A percentile compares a stretch with the other conserved stretches of the same genome.
Conservation (phyloP, 306 rosid genomes). For the Vigna hirtella region DNA sequence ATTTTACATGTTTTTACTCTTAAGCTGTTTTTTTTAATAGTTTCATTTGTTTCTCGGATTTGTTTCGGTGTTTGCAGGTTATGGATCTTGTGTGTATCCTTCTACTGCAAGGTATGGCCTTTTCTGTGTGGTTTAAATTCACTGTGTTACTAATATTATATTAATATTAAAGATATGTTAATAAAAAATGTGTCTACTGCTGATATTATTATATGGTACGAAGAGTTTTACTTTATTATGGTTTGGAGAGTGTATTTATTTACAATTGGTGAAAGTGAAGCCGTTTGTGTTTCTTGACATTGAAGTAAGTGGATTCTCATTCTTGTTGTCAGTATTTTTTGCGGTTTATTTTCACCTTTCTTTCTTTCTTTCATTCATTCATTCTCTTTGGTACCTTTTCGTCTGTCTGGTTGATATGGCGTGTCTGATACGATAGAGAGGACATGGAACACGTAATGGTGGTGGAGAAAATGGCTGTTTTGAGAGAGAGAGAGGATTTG, state of each 20-base stretch:
- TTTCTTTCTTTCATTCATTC: background rate
- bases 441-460: background rate
- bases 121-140: background rate
- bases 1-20: too few species aligned
- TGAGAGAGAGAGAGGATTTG: background rate
- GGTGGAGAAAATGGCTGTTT: background rate
- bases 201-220: background rate
- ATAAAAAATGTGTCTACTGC: too few species aligned
- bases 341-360: background rate
- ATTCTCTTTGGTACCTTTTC: conserved; percentile 34
- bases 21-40: too few species aligned
- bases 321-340: conserved; percentile 38
- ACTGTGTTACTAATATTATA: background rate
- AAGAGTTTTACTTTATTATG: background rate
- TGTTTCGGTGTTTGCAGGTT: conserved; percentile 57
- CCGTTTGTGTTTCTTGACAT: conserved; percentile 57
- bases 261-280: conserved; percentile 26
- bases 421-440: conserved; percentile 31
- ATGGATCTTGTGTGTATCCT: conserved; percentile 97
- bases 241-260: background rate
- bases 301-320: conserved; percentile 64
- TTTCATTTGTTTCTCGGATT: background rate
- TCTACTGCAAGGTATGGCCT: conserved; percentile 72
- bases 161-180: background rate
- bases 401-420: conserved; percentile 40